phyloP scores from a whole-genome alignment of 1,139 yeast species.

The Saccharomyces hybrid region DNA sequence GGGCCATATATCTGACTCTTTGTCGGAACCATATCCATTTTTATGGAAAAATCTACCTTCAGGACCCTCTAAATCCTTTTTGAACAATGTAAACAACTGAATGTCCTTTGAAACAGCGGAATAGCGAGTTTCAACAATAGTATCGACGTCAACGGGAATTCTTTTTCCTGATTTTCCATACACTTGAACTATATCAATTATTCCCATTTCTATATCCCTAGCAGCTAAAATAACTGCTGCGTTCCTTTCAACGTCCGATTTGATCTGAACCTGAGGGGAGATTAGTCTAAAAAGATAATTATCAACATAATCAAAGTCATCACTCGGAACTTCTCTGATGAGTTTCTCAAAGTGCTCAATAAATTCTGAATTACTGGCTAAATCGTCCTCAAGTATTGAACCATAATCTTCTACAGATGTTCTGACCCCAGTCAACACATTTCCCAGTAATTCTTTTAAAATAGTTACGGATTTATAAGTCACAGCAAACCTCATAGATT shows the following conservation, averaged over 20 bases:
- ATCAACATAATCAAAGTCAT: slow-evolving; percentile 45
- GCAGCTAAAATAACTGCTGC: slow-evolving; percentile 62
- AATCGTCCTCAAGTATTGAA: slow-evolving; percentile 15
- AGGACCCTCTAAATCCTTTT: slow-evolving; percentile 37
- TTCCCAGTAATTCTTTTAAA: slow-evolving; percentile 44
- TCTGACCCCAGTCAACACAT: slow-evolving; percentile 15
- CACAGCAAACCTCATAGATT: slow-evolving; percentile 53
- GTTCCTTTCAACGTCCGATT: slow-evolving; percentile 54
- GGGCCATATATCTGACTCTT: slow-evolving; percentile 49
- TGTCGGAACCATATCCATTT: slow-evolving; percentile 35
- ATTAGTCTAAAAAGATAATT: slow-evolving; percentile 61
- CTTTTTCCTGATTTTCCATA: slow-evolving; percentile 39
- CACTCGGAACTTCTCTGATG: slow-evolving; percentile 38
- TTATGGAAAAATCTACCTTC: slow-evolving; percentile 36
- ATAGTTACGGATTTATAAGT: slow-evolving; percentile 66
- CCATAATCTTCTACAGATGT: slow-evolving; percentile 18
- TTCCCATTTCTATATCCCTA: slow-evolving; percentile 61
- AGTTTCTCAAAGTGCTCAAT: slow-evolving; percentile 45
- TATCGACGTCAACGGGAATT: slow-evolving; percentile 37
- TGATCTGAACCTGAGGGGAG: slow-evolving; percentile 78
- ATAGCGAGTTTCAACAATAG: slow-evolving; percentile 57
- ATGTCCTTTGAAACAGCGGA: slow-evolving; percentile 64
- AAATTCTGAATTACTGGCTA: slow-evolving; percentile 26
- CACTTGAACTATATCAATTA: slow-evolving; percentile 37
- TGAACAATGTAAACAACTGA: slow-evolving; percentile 57